Evolutionary conservation across 2,329 filamentous ascomycete species (phyloP), one percentile per base, ranked within the genome.

Genomic region (Alternaria sp.): DNA sequence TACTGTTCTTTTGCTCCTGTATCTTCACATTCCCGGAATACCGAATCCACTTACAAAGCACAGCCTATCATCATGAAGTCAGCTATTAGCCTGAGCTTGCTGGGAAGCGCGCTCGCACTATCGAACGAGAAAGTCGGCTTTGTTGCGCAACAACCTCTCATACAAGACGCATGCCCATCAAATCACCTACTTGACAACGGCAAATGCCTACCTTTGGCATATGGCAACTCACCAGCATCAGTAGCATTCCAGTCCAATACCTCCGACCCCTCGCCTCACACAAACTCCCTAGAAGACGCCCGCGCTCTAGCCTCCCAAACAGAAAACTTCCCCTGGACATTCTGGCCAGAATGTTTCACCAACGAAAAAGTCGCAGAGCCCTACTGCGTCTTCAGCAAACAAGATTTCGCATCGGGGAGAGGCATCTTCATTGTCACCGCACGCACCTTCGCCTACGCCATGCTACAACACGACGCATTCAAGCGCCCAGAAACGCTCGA

Each of bases 341-440:
- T 72, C 52, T 74, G 72, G 71, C 77, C 77, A 0, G 69, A 77
- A 57, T 78, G 77, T 54, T 78, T 73, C 53, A 66, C 73, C 2
- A 74, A 66, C 26, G 70, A 74, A 10, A 59, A 74, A 19, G 69
- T 61, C 13, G 46, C 63, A 23, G 72, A 75, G 5, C 70, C 76
- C 1, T 69, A 73, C 30, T 79, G 77, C 55, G 68, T 76, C 32
- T 79, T 78, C 63, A 71, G 63, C 46, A 61, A 74, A 46, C 72
- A 76, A 36, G 62, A 55, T 12, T 79, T 79, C 21, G 76, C 77
- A 5, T 60, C 57, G 5, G 75, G 75, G 8, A 67, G 77, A 19
- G 77, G 77, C 23, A 75, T 79, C 23, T 76, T 73, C 62, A 68
- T 79, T 21, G 53, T 77, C 8, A 71, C 73, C 13, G 75, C 74